phyloP scores from a whole-genome alignment of 495 filamentous ascomycete genomes.

The Astrocystis sublimbata region DNA sequence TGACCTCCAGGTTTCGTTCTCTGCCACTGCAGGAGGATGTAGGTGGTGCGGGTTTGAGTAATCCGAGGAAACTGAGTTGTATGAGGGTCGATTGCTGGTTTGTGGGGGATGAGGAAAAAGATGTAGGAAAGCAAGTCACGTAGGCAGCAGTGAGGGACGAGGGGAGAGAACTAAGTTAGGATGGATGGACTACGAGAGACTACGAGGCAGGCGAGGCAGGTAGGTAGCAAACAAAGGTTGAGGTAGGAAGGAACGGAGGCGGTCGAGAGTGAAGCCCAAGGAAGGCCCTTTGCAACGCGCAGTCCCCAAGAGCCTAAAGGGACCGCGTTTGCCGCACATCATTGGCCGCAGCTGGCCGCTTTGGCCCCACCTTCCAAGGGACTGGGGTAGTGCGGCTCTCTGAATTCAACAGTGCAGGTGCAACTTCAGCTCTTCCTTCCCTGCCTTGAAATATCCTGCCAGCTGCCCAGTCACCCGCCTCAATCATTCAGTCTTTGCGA shows the following conservation, averaged over 20 bases:
- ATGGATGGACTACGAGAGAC: background rate
- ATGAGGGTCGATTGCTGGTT: no score
- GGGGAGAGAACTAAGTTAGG: no score
- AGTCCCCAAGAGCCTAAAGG: background rate
- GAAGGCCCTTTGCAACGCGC: background rate
- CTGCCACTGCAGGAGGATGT: no score
- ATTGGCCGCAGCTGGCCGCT: background rate
- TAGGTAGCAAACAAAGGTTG: no score
- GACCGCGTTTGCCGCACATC: background rate
- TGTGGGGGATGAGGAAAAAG: background rate
- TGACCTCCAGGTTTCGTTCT: no score
- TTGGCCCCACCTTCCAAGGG: background rate
- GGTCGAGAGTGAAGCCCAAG: background rate
- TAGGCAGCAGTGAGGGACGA: no score
- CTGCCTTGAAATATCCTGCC: background rate
- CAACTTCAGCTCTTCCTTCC: background rate
- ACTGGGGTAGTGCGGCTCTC: slow-evolving; percentile 6
- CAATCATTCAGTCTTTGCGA: background rate
- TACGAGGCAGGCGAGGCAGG: no score
- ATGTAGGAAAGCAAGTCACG: no score
- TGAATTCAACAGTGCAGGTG: background rate
- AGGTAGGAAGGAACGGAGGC: background rate
- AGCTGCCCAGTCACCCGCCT: background rate
- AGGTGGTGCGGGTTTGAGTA: no score
- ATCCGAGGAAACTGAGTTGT: no score